phyloP scores from a whole-genome alignment of 768 basidiomycete species.

The Amanita phalloides region DNA sequence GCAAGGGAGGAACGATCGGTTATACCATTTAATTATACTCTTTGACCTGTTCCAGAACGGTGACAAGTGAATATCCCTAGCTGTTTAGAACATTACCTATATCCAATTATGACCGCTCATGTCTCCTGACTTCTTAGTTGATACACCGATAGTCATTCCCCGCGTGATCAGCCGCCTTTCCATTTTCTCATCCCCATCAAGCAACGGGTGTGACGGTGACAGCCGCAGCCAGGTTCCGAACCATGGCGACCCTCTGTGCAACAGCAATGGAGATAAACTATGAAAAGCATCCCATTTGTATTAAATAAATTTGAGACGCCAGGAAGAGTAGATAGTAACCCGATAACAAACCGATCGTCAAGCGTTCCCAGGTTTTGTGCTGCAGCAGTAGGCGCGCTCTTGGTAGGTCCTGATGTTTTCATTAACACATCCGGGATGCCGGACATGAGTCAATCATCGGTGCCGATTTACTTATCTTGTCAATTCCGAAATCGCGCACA shows the following conservation, averaged over 20 bases:
- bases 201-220: background rate
- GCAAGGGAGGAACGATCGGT: background rate
- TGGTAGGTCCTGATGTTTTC: background rate
- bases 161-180: background rate
- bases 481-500: background rate
- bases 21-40: constrained; percentile 1
- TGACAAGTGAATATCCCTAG: background rate
- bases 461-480: no score
- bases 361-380: no score
- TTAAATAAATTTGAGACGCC: background rate
- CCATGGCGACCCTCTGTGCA: background rate
- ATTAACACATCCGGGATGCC: background rate
- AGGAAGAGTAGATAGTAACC: background rate
- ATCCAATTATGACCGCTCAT: background rate
- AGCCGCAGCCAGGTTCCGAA: background rate
- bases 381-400: background rate
- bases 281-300: background rate
- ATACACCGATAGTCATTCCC: background rate
- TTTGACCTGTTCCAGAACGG: constrained; percentile 1
- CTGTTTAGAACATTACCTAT: background rate
- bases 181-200: constrained; percentile 1
- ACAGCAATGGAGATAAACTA: background rate
- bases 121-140: background rate
- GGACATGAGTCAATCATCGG: no score
- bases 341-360: background rate